Conservation (phyloP, 1,284 basidiomycete genomes). For the Boletus sp. region DNA sequence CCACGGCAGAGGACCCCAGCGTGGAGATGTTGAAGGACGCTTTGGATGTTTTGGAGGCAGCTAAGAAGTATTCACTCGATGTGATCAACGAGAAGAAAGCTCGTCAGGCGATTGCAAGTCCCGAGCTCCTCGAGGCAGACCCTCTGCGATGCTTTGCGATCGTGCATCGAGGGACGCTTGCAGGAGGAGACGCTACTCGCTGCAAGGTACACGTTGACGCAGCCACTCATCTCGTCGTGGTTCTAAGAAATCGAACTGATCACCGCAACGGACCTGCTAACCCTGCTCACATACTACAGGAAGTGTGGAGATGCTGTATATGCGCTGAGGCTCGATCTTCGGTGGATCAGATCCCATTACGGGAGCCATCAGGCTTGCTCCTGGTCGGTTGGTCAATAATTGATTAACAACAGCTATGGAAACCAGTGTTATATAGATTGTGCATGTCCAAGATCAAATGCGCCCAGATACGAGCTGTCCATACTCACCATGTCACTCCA, state of each 20-base stretch:
- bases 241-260: conserved; percentile 21
- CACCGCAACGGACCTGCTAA: conserved; percentile 17
- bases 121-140: no score
- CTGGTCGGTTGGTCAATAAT: conserved; percentile 12
- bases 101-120: conserved; percentile 11
- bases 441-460: background rate
- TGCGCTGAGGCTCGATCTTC: conserved; percentile 4
- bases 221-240: conserved; percentile 16
- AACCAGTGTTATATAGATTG: background rate
- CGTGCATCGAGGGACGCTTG: no score
- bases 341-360: conserved; percentile 19
- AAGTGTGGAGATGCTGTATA: conserved; percentile 12
- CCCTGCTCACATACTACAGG: conserved; percentile 19
- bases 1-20: conserved; percentile 19
- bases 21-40: conserved; percentile 15
- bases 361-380: background rate
- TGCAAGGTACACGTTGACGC: no score
- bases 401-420: background rate
- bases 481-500: background rate
- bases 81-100: conserved; percentile 17
- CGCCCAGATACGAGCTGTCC: background rate
- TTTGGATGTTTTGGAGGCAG: conserved; percentile 18
- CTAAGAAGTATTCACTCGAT: conserved; percentile 20
- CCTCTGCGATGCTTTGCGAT: no score
- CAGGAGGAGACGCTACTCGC: no score